Base-by-base conservation (phyloP, 2,329 filamentous ascomycete genomes). In the Paraphaeosphaeria minitans region DNA sequence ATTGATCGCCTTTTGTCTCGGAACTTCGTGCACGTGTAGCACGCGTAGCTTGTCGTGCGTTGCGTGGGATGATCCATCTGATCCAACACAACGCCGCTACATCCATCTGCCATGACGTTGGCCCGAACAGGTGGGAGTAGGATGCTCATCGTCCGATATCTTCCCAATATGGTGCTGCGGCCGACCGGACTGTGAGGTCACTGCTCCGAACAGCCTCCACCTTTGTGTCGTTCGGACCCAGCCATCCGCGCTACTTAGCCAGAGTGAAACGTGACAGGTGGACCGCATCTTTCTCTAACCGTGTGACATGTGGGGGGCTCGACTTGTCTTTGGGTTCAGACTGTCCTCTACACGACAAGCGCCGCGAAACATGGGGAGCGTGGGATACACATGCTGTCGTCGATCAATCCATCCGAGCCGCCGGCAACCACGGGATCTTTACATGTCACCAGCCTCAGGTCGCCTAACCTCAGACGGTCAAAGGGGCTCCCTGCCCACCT, bases 201-300 rank as follows among this genome's bases (percentile, higher is more conserved):
- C 42, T 29, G 48, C 53, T 49, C 33, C 53, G 27, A 53, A 59
- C 24, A 46, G 43, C 43, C 27, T 41, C 47, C 42, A 21, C 29
- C 29, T 53, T 53, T 47, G 19, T 55, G 31, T 31, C n/a, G 37
- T 55, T 39, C 41, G 49, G 43, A 51, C 19, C 29, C 58, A 57
- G 29, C 16, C 47, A 43, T 24, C 50, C 52, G 51, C 29, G 48
- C 51, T 51, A 50, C 21, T 41, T 51, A 35, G 14, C 51, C 53
- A 55, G 29, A 49, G 41, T 60, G 55, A 60, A 62, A 62, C 57
- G 53, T 55, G 58, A 60, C 58, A 45, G 53, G 56, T 55, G 57
- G 53, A 14, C n/a, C 47, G 13, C 50, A 29, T 55, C 37, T 49
- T 21, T 27, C 48, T 60, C 55, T 58, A 47, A 48, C 61, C 41